Evolutionary conservation across 2,329 filamentous ascomycete species (phyloP).

Genomic region (Colletotrichum limetticola): DNA sequence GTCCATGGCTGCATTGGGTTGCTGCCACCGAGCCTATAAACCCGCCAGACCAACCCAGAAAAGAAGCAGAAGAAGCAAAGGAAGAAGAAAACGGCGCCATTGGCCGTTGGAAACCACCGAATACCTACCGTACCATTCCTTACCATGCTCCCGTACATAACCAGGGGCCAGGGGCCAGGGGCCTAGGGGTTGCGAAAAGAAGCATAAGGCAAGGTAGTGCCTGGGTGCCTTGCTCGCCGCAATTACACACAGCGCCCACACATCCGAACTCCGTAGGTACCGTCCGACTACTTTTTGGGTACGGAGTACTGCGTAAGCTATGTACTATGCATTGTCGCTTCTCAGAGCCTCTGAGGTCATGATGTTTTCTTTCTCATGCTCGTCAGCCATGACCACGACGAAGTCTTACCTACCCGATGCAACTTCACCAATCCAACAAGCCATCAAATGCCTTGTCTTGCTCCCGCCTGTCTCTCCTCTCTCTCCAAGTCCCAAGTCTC

Average conservation of each 20-base stretch:
- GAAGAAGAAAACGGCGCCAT: background rate
- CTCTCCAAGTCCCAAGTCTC: background rate
- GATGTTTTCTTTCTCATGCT: background rate
- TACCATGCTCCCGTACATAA: too few relatives aligned
- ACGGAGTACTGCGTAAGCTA: too few relatives aligned
- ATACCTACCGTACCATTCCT: background rate
- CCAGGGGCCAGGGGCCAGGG: background rate
- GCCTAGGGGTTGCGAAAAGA: slow-evolving; percentile 26
- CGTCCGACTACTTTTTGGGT: background rate
- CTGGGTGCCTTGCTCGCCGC: background rate
- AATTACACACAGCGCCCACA: background rate
- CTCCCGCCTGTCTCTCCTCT: background rate
- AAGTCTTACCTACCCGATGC: background rate
- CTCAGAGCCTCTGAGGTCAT: background rate
- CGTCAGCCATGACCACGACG: background rate
- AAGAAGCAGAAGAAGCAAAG: background rate
- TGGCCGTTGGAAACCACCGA: background rate
- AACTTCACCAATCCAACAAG: background rate
- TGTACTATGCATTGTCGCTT: too few relatives aligned
- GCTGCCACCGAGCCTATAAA: background rate
- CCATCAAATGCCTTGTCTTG: background rate
- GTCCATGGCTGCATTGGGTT: background rate
- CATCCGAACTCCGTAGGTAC: background rate
- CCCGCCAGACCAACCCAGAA: background rate
- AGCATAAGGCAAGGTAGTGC: slow-evolving; percentile 25